A percentile compares a stretch with the other conserved stretches of the same genome.
Conservation (phyloP, 1,284 basidiomycete species). For the Rhodotorula sp. region DNA sequence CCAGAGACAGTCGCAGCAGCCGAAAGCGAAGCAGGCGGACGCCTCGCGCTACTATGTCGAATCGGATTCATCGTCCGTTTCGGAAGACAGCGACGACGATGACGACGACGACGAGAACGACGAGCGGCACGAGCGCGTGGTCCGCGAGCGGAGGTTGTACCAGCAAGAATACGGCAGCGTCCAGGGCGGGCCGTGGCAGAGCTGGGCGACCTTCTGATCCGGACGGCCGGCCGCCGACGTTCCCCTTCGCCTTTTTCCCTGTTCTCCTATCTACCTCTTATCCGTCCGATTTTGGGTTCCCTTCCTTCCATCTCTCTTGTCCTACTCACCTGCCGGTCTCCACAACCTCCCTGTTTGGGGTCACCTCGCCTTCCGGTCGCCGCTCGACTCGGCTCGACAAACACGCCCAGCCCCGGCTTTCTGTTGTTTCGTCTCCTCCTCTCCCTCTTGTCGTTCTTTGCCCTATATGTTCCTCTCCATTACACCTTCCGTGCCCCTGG, state of each 20-base stretch:
- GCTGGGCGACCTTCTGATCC: constrained; percentile 28
- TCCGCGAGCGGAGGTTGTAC: constrained; percentile 19
- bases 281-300: too few species aligned
- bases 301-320: not conserved
- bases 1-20: not conserved
- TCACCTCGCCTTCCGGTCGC: not conserved
- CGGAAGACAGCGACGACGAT: not conserved
- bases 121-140: constrained; percentile 16
- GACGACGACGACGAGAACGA: constrained; percentile 19
- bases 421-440: too few species aligned
- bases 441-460: too few species aligned
- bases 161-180: constrained; percentile 30
- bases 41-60: not conserved
- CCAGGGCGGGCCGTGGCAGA: constrained; percentile 27
- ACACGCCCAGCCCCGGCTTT: too few species aligned
- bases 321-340: not conserved
- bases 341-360: too few species aligned
- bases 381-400: not conserved
- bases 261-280: not conserved
- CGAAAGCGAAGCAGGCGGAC: not conserved
- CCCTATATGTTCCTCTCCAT: too few species aligned
- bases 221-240: not conserved
- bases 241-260: too few species aligned
- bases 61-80: not conserved
- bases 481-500: too few species aligned